Evolutionary conservation across 139 green algal species (phyloP), one percentile per base, ranked within the genome.

Genomic region (Marvania coccoides): DNA sequence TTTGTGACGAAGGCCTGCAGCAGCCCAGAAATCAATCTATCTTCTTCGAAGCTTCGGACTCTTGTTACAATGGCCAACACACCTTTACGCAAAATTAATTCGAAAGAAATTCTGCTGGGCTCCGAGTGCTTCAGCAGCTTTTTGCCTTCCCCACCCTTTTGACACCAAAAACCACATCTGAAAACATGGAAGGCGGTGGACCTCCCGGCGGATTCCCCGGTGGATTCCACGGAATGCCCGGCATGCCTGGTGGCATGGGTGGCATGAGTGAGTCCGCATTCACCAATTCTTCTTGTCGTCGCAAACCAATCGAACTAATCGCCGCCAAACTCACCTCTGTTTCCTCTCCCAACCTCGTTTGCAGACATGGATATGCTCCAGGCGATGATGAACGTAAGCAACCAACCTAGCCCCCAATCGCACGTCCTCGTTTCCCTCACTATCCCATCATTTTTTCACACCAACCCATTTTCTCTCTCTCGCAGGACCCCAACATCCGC

Each of bases 401-500:
- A 29, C 9, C 9, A 59, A 9, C 12, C 12, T 59, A 5, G 33
- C 13, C 23, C 57, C 39, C 57, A 63, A 12, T 6, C 23, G 9
- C 9, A 6, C 14, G 31, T 19, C 24, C 19, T 12, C 29, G 9
- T 0, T 3, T 12, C 53, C 45, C 15, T 12, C 35, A 5, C 53
- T 4, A 9, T 57, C 23, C 31, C 23, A 5, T 23, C 39, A 6
- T 26, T 19, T 12, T 12, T 59, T 12, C 12, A 42, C 13, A 13
- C 51, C 28, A 9, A n/a, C 29, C 51, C 10, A 9, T 3, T 7
- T 3, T 19, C 26, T 24, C 6, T 10, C 34, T n/a, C 3, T 7
- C 37, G 47, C 72, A 79, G 72, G 66, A 79, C 70, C 72, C 72
- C 23, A 70, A 71, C 47, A 74, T 79, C 59, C 72, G 67, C 46